Percentiles rank a stretch among this genome's conserved stretches.
These are phyloP conservation scores for Anthracocystis setariae DNA, from an alignment of 1,284 basidiomycete genomes.

Conservation along the genomic window DNA sequence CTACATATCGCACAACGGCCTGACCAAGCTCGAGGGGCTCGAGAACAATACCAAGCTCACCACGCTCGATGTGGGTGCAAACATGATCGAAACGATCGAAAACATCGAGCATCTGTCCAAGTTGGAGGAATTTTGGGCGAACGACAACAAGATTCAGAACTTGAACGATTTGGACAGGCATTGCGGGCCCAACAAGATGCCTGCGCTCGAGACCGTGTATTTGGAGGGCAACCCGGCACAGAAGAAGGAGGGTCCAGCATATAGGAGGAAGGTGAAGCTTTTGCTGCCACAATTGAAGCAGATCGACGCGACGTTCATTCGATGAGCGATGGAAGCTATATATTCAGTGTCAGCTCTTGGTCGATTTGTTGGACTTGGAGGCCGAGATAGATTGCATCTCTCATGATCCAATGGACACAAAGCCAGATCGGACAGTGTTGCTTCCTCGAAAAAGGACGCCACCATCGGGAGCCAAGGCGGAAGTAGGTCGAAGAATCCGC, in stretches of 20 bases:
- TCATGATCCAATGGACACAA: too few species aligned
- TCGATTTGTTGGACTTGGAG: neutral
- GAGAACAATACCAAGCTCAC: conserved; percentile 74
- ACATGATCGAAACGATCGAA: conserved; percentile 82
- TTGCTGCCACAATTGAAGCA: conserved; percentile 88
- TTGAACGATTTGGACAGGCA: conserved; percentile 78
- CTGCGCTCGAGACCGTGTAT: conserved; percentile 85
- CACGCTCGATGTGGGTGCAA: conserved; percentile 87
- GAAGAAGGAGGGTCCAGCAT: conserved; percentile 78
- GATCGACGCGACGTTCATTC: conserved; percentile 85
- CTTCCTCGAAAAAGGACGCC: too few species aligned
- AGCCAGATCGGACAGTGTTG: too few species aligned
- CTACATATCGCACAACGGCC: conserved; percentile 93
- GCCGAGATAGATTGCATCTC: neutral
- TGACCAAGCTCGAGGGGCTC: conserved; percentile 84
- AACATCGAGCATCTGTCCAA: conserved; percentile 79
- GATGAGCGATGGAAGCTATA: neutral
- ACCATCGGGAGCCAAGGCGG: too few species aligned
- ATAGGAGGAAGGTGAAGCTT: conserved; percentile 89
- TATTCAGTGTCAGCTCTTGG: neutral
- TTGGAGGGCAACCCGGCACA: conserved; percentile 95
- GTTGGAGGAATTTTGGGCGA: conserved; percentile 95
- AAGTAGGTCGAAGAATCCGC: too few species aligned
- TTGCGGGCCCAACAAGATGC: conserved; percentile 73
- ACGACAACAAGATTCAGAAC: conserved; percentile 82